Evolutionary conservation across 768 basidiomycete genomes (phyloP).

Genomic region (Phaffia tasmanica): DNA sequence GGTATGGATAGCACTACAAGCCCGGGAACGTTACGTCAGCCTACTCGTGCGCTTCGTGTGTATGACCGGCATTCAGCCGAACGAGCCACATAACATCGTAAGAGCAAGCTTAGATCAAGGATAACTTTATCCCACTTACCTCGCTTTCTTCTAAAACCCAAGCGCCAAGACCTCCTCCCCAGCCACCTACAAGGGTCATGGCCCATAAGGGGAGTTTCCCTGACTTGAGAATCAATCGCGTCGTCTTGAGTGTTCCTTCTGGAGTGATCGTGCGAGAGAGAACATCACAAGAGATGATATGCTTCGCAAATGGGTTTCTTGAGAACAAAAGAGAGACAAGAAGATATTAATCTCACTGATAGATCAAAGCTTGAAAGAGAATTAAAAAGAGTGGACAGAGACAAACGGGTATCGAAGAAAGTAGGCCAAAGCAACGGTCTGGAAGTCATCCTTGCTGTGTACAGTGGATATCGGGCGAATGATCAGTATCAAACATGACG

Average conservation of each 20-base stretch:
- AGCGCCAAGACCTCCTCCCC: conserved; percentile 13
- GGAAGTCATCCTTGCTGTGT: background rate
- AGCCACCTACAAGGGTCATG: conserved; percentile 1
- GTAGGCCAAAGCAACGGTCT: conserved; percentile 12
- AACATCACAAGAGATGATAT: conserved; percentile 24
- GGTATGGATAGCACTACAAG: background rate
- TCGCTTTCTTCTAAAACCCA: conserved; percentile 19
- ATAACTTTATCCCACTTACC: background rate
- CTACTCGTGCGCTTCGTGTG: background rate
- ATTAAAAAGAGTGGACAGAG: background rate
- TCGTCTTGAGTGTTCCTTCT: conserved; percentile 23
- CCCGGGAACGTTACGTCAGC: background rate
- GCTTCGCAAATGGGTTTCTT: conserved; percentile 12
- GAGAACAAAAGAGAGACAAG: background rate
- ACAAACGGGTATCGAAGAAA: conserved; percentile 7
- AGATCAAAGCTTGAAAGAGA: background rate
- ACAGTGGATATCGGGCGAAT: too few species aligned
- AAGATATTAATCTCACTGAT: background rate
- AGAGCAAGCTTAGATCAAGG: background rate
- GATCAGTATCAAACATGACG: too few species aligned
- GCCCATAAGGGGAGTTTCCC: conserved; percentile 10
- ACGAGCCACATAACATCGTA: background rate
- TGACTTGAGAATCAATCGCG: conserved; percentile 20
- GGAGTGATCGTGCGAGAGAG: conserved; percentile 10
- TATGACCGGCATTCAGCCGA: background rate